Conservation (phyloP, 2,329 filamentous ascomycete genomes). For the Diaporthe ampelina region DNA sequence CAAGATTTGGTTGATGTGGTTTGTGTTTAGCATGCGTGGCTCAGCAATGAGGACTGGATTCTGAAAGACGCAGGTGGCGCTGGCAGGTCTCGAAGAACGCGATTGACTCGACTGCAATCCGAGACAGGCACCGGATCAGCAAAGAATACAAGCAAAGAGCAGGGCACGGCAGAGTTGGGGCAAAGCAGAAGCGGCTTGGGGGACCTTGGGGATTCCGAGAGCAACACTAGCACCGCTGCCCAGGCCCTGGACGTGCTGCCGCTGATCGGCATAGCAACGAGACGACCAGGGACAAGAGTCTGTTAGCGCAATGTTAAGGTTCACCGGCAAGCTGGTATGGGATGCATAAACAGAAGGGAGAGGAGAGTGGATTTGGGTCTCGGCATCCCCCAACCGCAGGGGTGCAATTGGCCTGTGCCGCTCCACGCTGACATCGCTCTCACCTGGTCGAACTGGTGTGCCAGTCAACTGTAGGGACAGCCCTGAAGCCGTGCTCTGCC, state of each 20-base stretch:
- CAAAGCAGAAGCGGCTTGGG: constrained; percentile 22
- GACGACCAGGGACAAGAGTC: neutral
- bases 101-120: constrained; percentile 32
- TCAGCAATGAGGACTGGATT: constrained; percentile 24
- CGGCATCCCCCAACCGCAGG: constrained; percentile 31
- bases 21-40: constrained; percentile 25
- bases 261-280: constrained; percentile 13
- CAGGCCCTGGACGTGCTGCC: neutral
- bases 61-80: constrained; percentile 26
- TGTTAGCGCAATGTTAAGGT: constrained; percentile 15
- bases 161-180: constrained; percentile 6
- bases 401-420: constrained; percentile 19
- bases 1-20: neutral
- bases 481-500: constrained; percentile 3
- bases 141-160: constrained; percentile 3
- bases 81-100: constrained; percentile 32
- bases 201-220: constrained; percentile 27
- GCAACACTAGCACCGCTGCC: neutral
- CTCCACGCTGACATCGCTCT: constrained; percentile 11
- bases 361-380: constrained; percentile 15
- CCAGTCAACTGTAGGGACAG: neutral
- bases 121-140: constrained; percentile 18
- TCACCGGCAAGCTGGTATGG: constrained; percentile 1
- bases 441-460: neutral
- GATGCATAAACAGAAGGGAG: constrained; percentile 14